Evolutionary conservation across 1,139 yeast genomes (phyloP).

Genomic region (Meyerozyma carpophila): DNA sequence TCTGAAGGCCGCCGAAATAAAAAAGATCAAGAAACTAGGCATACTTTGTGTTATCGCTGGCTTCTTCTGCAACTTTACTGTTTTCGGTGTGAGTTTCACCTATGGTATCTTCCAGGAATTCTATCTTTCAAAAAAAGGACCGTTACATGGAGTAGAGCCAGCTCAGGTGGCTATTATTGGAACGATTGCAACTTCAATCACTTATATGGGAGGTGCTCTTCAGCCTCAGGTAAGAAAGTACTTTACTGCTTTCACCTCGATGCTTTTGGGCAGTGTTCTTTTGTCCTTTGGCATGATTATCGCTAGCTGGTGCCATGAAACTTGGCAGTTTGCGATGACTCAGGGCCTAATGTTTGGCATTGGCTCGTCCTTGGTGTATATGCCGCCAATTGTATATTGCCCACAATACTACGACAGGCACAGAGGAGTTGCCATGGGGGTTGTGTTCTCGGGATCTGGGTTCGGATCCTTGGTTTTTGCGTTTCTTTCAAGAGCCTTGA

Average conservation of each 20-base stretch:
- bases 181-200: conserved; percentile 21
- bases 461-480: conserved; percentile 38
- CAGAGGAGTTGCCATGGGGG: conserved; percentile 38
- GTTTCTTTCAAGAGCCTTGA: conserved; percentile 23
- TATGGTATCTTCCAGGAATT: conserved; percentile 33
- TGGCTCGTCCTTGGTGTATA: conserved; percentile 31
- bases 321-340: conserved; percentile 27
- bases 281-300: conserved; percentile 23
- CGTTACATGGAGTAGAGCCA: conserved; percentile 16
- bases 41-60: conserved; percentile 17
- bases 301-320: conserved; percentile 18
- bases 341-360: conserved; percentile 36
- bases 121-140: conserved; percentile 22
- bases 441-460: conserved; percentile 38
- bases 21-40: not conserved
- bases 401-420: conserved; percentile 32
- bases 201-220: conserved; percentile 22
- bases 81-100: conserved; percentile 29
- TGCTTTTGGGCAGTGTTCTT: conserved; percentile 20
- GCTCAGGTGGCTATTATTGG: conserved; percentile 28
- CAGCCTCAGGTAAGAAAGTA: conserved; percentile 16
- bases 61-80: conserved; percentile 26
- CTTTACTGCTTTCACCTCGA: conserved; percentile 15
- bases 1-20: no score
- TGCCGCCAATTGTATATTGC: conserved; percentile 37